These are phyloP conservation scores for Hsuehochloa calcarea DNA, from an alignment of 176 grass and related monocot species.

Conservation along the genomic window DNA sequence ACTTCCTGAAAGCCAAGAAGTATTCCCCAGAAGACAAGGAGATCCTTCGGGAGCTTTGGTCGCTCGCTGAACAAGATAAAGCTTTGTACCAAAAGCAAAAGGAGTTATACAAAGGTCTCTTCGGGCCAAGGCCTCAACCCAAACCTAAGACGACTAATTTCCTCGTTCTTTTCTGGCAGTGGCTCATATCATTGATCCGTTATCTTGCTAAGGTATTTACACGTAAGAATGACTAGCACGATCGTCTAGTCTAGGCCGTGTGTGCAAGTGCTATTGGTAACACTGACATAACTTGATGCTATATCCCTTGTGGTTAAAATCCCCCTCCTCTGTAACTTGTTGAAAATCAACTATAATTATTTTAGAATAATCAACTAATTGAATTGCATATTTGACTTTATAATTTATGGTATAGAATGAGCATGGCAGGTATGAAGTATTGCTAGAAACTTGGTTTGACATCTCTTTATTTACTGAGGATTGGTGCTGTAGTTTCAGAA, in stretches of 20 bases:
- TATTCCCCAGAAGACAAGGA: conserved; percentile 67
- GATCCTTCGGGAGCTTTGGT: conserved; percentile 57
- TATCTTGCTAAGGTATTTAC: conserved; percentile 43
- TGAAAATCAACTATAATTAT: background rate
- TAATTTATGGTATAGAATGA: background rate
- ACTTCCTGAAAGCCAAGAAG: conserved; percentile 78
- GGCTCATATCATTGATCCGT: conserved; percentile 53
- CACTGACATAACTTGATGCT: background rate
- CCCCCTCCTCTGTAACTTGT: background rate
- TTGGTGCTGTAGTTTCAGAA: background rate
- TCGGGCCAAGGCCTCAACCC: conserved; percentile 62
- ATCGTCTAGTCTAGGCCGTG: background rate
- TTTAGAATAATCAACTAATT: background rate
- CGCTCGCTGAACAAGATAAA: conserved; percentile 67
- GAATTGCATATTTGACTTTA: background rate
- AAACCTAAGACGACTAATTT: conserved; percentile 53
- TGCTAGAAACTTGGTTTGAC: background rate
- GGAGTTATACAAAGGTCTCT: conserved; percentile 90
- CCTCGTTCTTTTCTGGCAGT: conserved; percentile 61
- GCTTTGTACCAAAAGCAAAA: conserved; percentile 84
- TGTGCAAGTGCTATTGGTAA: background rate
- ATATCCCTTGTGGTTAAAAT: background rate
- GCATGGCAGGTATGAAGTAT: background rate
- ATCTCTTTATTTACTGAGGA: background rate
- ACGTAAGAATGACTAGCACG: conserved; percentile 43